Evolutionary conservation across 257 asterid species (phyloP).

Genomic region (Capsicum rhomboideum): DNA sequence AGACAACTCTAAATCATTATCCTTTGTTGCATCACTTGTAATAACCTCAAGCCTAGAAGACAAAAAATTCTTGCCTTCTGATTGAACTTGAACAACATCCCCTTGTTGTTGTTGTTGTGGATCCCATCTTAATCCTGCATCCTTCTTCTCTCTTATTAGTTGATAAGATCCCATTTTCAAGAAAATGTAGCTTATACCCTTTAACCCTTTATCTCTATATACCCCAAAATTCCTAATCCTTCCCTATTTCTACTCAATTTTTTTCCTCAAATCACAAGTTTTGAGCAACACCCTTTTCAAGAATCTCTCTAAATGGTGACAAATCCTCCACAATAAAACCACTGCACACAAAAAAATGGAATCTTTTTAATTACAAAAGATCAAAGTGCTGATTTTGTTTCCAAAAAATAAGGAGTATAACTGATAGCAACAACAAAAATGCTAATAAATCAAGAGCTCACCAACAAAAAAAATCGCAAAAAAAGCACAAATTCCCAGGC

Average conservation of each 20-base stretch:
- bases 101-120: not conserved
- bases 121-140: slow-evolving; percentile 2
- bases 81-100: not conserved
- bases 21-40: not conserved
- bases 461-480: too few relatives aligned
- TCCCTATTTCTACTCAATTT: not conserved
- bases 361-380: too few relatives aligned
- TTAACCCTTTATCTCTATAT: not conserved
- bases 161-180: slow-evolving; percentile 3
- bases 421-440: too few relatives aligned
- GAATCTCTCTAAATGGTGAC: too few relatives aligned
- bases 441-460: too few relatives aligned
- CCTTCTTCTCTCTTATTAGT: slow-evolving; percentile 1
- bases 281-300: not conserved
- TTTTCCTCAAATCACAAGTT: not conserved
- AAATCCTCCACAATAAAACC: too few relatives aligned
- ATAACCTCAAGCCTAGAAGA: not conserved
- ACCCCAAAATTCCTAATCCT: not conserved
- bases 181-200: not conserved
- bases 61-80: not conserved
- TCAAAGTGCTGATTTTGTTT: too few relatives aligned
- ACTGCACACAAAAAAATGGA: too few relatives aligned
- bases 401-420: too few relatives aligned
- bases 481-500: too few relatives aligned
- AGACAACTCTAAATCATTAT: not conserved